These are phyloP conservation scores for Oldenlandia corymbosa DNA, from an alignment of 257 asterid species.

Conservation along the genomic window DNA sequence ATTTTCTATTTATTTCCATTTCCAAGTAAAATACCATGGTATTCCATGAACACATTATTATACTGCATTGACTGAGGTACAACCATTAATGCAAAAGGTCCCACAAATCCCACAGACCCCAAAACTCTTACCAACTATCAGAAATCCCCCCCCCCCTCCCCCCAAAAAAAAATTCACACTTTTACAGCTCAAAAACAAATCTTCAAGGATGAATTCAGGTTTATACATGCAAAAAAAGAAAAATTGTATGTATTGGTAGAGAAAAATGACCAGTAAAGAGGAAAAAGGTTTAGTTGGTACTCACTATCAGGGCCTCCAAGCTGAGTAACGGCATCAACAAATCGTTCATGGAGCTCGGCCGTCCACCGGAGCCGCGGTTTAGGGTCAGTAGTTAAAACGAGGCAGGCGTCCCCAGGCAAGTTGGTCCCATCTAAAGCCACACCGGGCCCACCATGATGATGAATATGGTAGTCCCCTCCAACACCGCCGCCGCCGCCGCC, in stretches of 20 bases:
- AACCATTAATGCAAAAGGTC: constrained; percentile 1
- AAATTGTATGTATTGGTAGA: neutral
- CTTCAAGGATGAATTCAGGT: neutral
- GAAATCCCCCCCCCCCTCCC: neutral
- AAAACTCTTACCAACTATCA: neutral
- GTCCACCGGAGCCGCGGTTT: constrained; percentile 69
- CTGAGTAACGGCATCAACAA: constrained; percentile 47
- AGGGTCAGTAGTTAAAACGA: constrained; percentile 45
- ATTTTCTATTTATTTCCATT: neutral
- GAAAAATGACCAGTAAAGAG: neutral
- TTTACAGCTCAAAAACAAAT: neutral
- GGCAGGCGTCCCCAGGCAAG: constrained; percentile 39
- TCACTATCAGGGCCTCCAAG: constrained; percentile 63
- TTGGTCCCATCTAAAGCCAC: constrained; percentile 23
- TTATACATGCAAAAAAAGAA: neutral
- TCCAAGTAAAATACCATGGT: neutral
- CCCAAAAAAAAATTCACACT: neutral
- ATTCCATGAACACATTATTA: neutral
- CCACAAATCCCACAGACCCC: constrained; percentile 4
- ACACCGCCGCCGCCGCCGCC: constrained; percentile 22
- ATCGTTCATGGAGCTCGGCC: constrained; percentile 52
- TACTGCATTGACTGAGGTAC: constrained; percentile 9
- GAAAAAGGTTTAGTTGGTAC: constrained; percentile 15
- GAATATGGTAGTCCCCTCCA: constrained; percentile 29
- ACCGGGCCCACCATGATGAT: constrained; percentile 28